A percentile compares a stretch with the other conserved stretches of the same genome.
These are phyloP conservation scores for Posidonia oceanica DNA, from an alignment of 116 monocot species.

Conservation along the genomic window DNA sequence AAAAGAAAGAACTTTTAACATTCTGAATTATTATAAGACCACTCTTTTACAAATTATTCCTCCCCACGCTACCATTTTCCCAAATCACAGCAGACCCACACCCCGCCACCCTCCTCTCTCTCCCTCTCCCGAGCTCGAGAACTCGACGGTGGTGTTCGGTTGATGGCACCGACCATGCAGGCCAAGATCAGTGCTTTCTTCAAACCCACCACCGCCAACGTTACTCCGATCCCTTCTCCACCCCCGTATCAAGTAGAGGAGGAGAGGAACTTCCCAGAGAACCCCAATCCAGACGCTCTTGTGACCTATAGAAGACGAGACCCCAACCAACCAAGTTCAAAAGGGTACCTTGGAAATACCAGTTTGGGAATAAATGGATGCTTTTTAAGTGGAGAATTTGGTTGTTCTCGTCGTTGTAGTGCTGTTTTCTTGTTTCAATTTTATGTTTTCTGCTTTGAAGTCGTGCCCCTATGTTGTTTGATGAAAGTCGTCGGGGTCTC, in stretches of 20 bases:
- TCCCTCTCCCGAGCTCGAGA: no score
- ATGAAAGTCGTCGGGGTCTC: no score
- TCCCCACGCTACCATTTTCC: no score
- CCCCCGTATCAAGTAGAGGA: not conserved
- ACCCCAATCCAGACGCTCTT: not conserved
- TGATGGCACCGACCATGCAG: slow-evolving; percentile 1
- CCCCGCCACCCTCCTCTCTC: no score
- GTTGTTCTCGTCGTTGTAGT: not conserved
- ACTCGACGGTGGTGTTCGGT: not conserved
- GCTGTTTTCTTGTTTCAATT: not conserved
- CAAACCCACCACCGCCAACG: not conserved
- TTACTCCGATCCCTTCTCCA: not conserved
- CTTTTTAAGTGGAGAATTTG: not conserved
- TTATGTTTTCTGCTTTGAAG: not conserved
- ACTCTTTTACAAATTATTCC: no score
- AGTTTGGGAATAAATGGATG: no score
- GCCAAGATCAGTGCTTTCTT: slow-evolving; percentile 8
- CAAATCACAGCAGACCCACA: no score
- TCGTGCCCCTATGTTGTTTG: not conserved
- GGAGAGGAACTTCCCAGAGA: not conserved
- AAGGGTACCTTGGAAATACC: not conserved
- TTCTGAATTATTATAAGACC: no score
- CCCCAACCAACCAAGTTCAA: not conserved
- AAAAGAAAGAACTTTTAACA: no score
- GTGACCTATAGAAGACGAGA: slow-evolving; percentile 4